Evolutionary conservation across 2,329 filamentous ascomycete species (phyloP), one percentile per base, ranked within the genome.

Genomic region (Claviceps sp.): DNA sequence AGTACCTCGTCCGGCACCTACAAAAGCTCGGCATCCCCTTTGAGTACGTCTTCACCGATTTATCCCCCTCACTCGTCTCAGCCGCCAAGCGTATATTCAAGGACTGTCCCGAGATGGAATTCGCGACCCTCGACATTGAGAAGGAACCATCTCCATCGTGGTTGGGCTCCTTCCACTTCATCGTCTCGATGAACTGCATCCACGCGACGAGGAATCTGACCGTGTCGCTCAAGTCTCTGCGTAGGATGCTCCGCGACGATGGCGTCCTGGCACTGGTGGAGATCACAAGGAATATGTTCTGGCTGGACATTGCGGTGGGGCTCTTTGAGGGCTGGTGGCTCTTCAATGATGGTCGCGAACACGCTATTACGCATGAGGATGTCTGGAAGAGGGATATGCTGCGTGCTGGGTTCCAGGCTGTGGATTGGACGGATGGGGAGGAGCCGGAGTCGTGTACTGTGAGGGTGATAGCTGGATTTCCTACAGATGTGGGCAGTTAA

Each of bases 11-110:
- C 11, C 61, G 61, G 0, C 22, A 61, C 1, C 58, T 72, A 2
- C 59, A 48, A 50, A 70, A 4, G 60, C 65, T 2, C 37, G 60
- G 1, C 61, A 62, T 64, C 0, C 58, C 62, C 0, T 59, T 68
- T 24, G 58, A 62, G 43, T 73, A 72, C 54, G 68, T 64, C 0
- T 68, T 72, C 50, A 71, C 70, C 1, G 70, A 73, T 42, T 53
- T 73, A 2, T 61, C 67, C 0, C 51, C 53, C 0, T 56, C 57
- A 5, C 47, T 58, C 26, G 54, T 56, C 2, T 50, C 56, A 2
- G 40, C 46, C 8, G 56, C 54, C 14, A 43, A 47, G 8, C 54
- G 53, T 11, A 52, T 17, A 17, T 52, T 51, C 38, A 52, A 52
- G 22, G n/a, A 53, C 16, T 55, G 52, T 8, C 46, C 56, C 1